A percentile compares a stretch with the other conserved stretches of the same genome.
phyloP scores from a whole-genome alignment of 192 early-diverging fungal species.

The Backusella luteola region DNA sequence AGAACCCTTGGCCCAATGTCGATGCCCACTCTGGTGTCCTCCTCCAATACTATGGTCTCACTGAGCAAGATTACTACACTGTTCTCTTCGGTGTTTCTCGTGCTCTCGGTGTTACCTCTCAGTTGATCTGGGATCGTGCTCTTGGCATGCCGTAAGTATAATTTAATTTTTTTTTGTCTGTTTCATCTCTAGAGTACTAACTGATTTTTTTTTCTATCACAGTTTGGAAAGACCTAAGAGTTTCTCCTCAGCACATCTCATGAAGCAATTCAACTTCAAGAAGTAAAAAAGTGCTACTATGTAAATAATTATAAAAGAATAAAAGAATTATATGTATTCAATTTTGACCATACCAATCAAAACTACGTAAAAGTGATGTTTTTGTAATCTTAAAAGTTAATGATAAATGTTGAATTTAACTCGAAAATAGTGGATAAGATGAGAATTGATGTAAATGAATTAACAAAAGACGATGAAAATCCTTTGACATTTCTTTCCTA shows the following conservation, averaged over 20 bases:
- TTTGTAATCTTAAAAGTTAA: no score
- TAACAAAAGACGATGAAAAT: no score
- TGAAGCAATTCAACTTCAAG: neutral
- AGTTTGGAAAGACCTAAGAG: neutral
- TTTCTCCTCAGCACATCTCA: neutral
- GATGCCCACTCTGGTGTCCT: constrained; percentile 99
- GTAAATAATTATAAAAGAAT: neutral
- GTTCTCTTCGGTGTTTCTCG: constrained; percentile 99
- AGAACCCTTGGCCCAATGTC: constrained; percentile 99
- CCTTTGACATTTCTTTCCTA: no score
- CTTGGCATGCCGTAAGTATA: constrained; percentile 93
- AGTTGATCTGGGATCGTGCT: constrained; percentile 97
- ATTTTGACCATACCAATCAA: neutral
- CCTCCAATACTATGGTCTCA: constrained; percentile 93
- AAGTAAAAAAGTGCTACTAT: neutral
- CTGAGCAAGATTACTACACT: constrained; percentile 99
- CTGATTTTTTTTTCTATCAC: no score
- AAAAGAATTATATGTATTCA: neutral
- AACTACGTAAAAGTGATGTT: neutral
- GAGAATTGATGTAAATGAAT: no score
- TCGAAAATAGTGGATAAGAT: no score
- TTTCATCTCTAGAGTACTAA: no score
- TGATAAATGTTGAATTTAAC: no score
- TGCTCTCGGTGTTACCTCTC: constrained; percentile 91
- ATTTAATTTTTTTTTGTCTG: constrained; percentile 72